A percentile compares a stretch with the other conserved stretches of the same genome.
Evolutionary conservation across 345 rosid species (phyloP).

Genomic region (rapeseed (Brassica napus)): Da-Ae NC_063442.1:25131501-25132000

Average conservation of each 20-base stretch:
- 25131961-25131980: background rate
- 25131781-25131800: background rate
- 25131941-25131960: background rate
- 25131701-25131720: background rate
- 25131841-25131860: background rate
- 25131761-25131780: background rate
- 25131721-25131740: background rate
- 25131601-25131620: background rate
- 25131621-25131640: background rate
- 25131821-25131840: background rate
- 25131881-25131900: background rate
- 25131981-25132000: background rate
- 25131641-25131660: background rate
- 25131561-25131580: too few relatives aligned
- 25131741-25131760: background rate
- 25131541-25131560: too few relatives aligned
- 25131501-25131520: background rate
- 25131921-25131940: background rate
- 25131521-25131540: too few relatives aligned
- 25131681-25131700: background rate
- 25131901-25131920: background rate
- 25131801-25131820: slow-evolving; percentile 3
- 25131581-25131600: too few relatives aligned
- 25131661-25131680: background rate
- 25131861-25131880: background rate